Base-by-base conservation (phyloP, 2,329 filamentous ascomycete genomes). In the Ophiostoma fasciatum region DNA sequence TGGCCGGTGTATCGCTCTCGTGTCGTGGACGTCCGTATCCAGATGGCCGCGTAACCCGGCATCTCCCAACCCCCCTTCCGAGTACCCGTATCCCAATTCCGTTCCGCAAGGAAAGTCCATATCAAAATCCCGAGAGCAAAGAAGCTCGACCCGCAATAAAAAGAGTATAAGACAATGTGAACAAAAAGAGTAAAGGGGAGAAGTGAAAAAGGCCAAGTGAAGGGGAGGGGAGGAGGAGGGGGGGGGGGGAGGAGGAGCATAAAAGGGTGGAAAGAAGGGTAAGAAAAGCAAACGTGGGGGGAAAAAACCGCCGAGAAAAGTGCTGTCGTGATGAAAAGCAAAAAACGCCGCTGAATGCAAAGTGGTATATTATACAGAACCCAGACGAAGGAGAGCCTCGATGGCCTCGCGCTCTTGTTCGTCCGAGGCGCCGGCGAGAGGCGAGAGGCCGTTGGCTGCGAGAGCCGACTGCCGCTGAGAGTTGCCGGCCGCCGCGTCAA, bases 361-460 rank as follows among this genome's bases (percentile, higher is more conserved):
- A 26, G 14, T 27, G 12, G 51, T 51, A 45, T 63, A 60, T 72
- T 77, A 78, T 71, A 78, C 64, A 71, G 81, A 87, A 59, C 82
- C 79, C 57, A 90, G 78, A 56, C 76, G 73, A 51, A 90, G 64
- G 51, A 88, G 72, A 45, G 82, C 82, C 57, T 84, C 82, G 45
- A 87, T 72, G 37, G 82, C 82, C 57, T 84, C 82, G 49, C 78
- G 77, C 63, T 88, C 82, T 57, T 84, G 78, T 42, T 74, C 70
- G 53, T 78, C 73, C 37, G 73, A 68, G 42, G 69, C 58, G 42
- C 67, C 58, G 40, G 64, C 61, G 49, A 74, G 59, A 54, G 70
- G 59, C 48, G 71, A 58, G 47, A 64, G 64, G 49, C 56, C 55
- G 44, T 61, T 38, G 7, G 35, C 23, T 4, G 39, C 26, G 13